Conservation (phyloP, 345 rosid genomes). For the Cochlearia excelsa region DNA sequence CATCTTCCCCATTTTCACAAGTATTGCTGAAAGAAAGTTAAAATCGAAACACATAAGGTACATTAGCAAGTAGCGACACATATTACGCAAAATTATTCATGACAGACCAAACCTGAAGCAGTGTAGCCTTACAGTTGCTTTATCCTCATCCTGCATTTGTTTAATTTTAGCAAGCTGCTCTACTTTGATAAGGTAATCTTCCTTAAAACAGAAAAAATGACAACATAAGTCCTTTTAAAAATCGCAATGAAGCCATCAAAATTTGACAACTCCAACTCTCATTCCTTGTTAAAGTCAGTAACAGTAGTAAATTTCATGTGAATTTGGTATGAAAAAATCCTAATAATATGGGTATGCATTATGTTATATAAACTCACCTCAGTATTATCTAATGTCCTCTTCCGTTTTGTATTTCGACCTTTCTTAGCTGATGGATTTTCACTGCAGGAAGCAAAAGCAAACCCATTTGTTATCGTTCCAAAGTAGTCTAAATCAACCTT, state of each 20-base stretch:
- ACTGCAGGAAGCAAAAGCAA: constrained; percentile 14
- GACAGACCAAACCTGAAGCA: constrained; percentile 51
- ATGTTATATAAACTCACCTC: constrained; percentile 5
- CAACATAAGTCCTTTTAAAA: neutral
- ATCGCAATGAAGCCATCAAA: constrained; percentile 6
- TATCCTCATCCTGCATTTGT: constrained; percentile 80
- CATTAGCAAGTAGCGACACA: constrained; percentile 9
- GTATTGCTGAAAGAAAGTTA: constrained; percentile 32
- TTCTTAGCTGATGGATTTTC: constrained; percentile 7
- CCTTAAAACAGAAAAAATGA: constrained; percentile 40
- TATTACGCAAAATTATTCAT: no score
- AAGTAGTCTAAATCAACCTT: neutral
- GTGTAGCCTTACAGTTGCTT: constrained; percentile 57
- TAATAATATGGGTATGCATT: neutral
- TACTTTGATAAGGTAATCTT: constrained; percentile 48
- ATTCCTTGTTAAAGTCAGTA: constrained; percentile 2
- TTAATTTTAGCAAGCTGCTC: constrained; percentile 63
- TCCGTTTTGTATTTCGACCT: neutral
- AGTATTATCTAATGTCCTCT: neutral
- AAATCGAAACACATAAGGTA: constrained; percentile 17
- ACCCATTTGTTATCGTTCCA: constrained; percentile 1
- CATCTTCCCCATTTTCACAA: constrained; percentile 37
- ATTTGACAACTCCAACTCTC: neutral
- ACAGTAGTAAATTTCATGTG: neutral
- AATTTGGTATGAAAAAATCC: neutral